These are phyloP conservation scores for Medicago lupulina DNA, from an alignment of 306 rosid genomes.

Conservation along the genomic window DNA sequence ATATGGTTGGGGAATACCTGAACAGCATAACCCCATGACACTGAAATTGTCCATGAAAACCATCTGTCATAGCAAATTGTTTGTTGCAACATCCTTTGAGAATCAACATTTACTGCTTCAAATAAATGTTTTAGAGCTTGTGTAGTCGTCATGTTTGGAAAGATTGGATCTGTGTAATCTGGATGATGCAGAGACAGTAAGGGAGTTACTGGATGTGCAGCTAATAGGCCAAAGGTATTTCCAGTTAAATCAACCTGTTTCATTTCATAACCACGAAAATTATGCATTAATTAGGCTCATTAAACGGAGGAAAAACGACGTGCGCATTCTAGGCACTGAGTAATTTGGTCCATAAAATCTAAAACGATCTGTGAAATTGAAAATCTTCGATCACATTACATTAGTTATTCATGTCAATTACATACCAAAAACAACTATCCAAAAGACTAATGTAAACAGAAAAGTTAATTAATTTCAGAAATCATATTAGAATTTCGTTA, in stretches of 20 bases:
- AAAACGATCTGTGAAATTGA: neutral
- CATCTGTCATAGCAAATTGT: slow-evolving; percentile 81
- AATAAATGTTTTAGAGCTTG: slow-evolving; percentile 68
- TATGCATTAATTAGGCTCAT: neutral
- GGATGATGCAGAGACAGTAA: slow-evolving; percentile 80
- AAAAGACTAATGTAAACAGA: neutral
- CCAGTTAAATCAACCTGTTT: slow-evolving; percentile 75
- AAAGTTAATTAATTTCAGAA: neutral
- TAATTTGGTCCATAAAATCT: neutral
- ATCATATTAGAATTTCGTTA: neutral
- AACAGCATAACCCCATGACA: slow-evolving; percentile 96
- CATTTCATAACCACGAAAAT: slow-evolving; percentile 33
- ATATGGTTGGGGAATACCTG: slow-evolving; percentile 60
- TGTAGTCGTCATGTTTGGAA: slow-evolving; percentile 71
- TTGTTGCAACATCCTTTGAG: slow-evolving; percentile 79
- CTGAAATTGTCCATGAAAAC: slow-evolving; percentile 83
- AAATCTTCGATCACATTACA: neutral
- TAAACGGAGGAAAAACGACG: neutral
- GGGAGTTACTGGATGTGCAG: slow-evolving; percentile 83
- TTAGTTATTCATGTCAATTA: too few relatives aligned
- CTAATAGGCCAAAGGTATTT: slow-evolving; percentile 72
- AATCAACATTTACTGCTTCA: slow-evolving; percentile 61
- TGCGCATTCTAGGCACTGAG: neutral
- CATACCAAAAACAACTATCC: too few relatives aligned
- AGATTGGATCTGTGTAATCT: slow-evolving; percentile 67